Percentiles rank a stretch among this genome's conserved stretches.
Evolutionary conservation across 345 rosid genomes (phyloP).

Genomic region (Lenwebbia sp.): DNA sequence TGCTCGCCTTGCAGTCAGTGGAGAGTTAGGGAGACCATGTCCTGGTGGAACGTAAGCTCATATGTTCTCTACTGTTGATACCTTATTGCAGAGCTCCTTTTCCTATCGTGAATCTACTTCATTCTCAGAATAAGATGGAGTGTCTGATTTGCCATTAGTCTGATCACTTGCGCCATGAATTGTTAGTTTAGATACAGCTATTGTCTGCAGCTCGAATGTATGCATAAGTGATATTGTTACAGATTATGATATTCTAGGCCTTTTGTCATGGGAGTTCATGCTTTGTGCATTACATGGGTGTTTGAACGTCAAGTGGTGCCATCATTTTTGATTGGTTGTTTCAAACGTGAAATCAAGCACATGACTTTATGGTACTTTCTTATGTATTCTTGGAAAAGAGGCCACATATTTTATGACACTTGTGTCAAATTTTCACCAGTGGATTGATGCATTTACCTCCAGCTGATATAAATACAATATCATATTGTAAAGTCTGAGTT

Average conservation of each 20-base stretch:
- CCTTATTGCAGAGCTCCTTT: not conserved
- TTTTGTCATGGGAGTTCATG: not conserved
- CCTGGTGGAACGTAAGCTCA: constrained; percentile 74
- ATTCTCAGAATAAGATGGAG: not conserved
- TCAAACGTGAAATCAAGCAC: not conserved
- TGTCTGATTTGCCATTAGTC: not conserved
- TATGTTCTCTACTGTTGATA: not conserved
- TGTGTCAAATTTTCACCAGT: not conserved
- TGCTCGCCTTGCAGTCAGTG: constrained; percentile 74
- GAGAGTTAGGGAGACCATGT: constrained; percentile 80
- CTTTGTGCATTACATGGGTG: not conserved
- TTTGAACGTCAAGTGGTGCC: not conserved
- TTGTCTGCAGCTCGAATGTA: not conserved
- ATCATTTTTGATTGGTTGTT: not conserved
- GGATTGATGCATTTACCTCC: not conserved
- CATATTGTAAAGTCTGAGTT: not conserved
- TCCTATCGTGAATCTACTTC: not conserved
- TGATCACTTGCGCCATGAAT: not conserved
- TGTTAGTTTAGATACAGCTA: not conserved
- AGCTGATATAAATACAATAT: not conserved
- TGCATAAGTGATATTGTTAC: not conserved
- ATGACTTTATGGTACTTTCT: not conserved
- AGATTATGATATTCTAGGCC: not conserved
- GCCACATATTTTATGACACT: not conserved
- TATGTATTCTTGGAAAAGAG: not conserved